phyloP scores from a whole-genome alignment of 306 rosid species.

The Argentina anserina region DNA sequence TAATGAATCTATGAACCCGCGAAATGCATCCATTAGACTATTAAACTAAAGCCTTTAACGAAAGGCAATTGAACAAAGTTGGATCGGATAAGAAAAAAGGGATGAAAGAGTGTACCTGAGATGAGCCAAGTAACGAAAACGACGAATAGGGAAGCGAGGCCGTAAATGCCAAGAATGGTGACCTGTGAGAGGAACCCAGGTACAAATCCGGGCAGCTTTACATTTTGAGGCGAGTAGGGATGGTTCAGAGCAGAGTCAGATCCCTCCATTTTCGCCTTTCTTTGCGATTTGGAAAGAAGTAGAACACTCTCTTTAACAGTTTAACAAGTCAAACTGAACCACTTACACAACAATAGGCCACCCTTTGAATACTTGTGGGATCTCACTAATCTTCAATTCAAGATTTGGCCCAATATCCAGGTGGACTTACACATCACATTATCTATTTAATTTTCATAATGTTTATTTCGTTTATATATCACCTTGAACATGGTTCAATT shows the following conservation, averaged over 20 bases:
- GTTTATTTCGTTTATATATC: too few species aligned
- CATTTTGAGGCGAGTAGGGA: slow-evolving; percentile 62
- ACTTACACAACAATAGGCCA: neutral
- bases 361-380: neutral
- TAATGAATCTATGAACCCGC: neutral
- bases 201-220: slow-evolving; percentile 56
- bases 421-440: too few species aligned
- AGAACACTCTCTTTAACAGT: neutral
- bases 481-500: too few species aligned
- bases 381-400: neutral
- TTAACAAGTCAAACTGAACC: neutral
- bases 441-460: too few species aligned
- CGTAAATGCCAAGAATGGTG: slow-evolving; percentile 43
- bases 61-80: neutral
- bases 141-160: slow-evolving; percentile 38
- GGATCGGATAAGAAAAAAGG: neutral
- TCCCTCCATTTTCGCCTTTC: slow-evolving; percentile 30
- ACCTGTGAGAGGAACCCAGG: slow-evolving; percentile 53
- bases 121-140: slow-evolving; percentile 46
- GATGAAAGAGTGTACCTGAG: slow-evolving; percentile 44
- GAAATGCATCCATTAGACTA: neutral
- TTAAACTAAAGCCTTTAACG: neutral
- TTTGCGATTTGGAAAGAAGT: neutral
- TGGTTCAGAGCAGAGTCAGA: slow-evolving; percentile 41
- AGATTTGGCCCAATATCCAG: too few species aligned